Evolutionary conservation across 768 basidiomycete species (phyloP).

Genomic region (Calocybe indica): DNA sequence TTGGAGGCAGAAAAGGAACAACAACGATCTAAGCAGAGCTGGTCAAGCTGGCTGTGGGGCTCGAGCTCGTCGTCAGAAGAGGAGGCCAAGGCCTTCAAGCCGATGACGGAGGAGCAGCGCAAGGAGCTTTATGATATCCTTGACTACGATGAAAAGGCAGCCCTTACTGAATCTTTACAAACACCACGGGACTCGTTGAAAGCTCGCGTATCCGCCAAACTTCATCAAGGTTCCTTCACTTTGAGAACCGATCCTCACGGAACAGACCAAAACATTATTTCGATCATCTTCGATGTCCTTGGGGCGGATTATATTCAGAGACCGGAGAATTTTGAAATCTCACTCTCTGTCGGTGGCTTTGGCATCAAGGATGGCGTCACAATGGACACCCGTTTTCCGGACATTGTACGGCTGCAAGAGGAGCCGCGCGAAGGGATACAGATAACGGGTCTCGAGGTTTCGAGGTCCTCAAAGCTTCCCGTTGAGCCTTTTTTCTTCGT

Average conservation of each 20-base stretch:
- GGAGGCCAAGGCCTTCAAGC: conserved; percentile 52
- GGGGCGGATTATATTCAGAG: conserved; percentile 80
- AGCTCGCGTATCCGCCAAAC: conserved; percentile 64
- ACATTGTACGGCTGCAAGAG: conserved; percentile 76
- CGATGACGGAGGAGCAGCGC: conserved; percentile 87
- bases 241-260: conserved; percentile 73
- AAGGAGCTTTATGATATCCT: conserved; percentile 85
- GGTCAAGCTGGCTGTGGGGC: conserved; percentile 84
- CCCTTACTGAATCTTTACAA: conserved; percentile 63
- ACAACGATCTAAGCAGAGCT: conserved; percentile 44
- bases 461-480: conserved; percentile 17
- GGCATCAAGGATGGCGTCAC: conserved; percentile 92
- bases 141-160: conserved; percentile 86
- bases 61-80: conserved; percentile 37
- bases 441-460: conserved; percentile 8
- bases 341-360: conserved; percentile 80
- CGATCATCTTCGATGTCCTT: conserved; percentile 83
- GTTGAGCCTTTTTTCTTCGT: conserved; percentile 78
- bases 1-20: conserved; percentile 64
- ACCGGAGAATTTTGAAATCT: conserved; percentile 81
- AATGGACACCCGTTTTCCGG: conserved; percentile 68
- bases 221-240: conserved; percentile 85
- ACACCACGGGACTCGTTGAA: conserved; percentile 77
- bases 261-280: conserved; percentile 64
- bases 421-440: conserved; percentile 6